Evolutionary conservation across 345 rosid genomes (phyloP).

Genomic region (Acer yangbiense): DNA sequence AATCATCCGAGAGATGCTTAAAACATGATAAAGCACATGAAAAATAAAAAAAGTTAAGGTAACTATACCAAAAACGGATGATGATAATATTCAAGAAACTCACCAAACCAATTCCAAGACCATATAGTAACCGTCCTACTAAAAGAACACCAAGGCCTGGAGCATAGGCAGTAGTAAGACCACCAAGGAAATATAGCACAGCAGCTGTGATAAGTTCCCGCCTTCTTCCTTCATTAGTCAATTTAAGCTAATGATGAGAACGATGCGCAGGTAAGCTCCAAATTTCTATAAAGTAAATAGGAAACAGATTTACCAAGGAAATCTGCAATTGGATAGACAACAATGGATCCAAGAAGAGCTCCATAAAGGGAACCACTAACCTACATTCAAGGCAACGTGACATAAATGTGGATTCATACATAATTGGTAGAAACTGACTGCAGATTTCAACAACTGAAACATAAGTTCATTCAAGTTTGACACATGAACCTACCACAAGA

Average conservation of each 20-base stretch:
- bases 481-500: conserved; percentile 73
- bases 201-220: conserved; percentile 81
- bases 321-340: conserved; percentile 85
- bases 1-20: conserved; percentile 4
- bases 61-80: conserved; percentile 7
- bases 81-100: conserved; percentile 34
- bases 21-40: conserved; percentile 10
- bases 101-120: conserved; percentile 91
- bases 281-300: not conserved
- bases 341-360: conserved; percentile 86
- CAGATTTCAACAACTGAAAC: conserved; percentile 13
- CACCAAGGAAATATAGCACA: conserved; percentile 62
- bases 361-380: conserved; percentile 98
- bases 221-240: conserved; percentile 63
- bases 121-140: conserved; percentile 80
- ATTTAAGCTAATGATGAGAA: conserved; percentile 16
- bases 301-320: conserved; percentile 66
- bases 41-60: not conserved
- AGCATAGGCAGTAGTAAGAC: conserved; percentile 59
- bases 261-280: conserved; percentile 9
- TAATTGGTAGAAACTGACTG: conserved; percentile 11
- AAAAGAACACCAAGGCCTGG: conserved; percentile 73
- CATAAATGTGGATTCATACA: not conserved
- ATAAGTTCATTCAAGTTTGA: conserved; percentile 12
- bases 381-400: conserved; percentile 41